Conservation (phyloP, 306 rosid genomes). For the Rosa chinensis region DNA sequence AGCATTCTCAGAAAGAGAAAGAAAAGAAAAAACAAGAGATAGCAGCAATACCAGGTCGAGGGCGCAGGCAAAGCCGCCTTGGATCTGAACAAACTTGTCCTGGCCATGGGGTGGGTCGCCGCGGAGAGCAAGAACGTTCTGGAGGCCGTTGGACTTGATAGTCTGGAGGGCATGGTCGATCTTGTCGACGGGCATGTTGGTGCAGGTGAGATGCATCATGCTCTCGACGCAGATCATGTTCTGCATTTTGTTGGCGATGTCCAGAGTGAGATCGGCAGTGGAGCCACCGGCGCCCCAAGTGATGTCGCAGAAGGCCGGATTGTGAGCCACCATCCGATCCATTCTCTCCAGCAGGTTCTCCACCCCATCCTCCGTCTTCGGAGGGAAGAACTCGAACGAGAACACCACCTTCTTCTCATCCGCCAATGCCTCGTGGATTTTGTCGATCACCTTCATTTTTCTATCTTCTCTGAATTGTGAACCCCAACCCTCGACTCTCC, state of each 20-base stretch:
- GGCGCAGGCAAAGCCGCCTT: constrained; percentile 96
- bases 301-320: constrained; percentile 87
- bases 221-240: constrained; percentile 83
- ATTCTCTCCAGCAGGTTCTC: constrained; percentile 89
- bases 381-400: constrained; percentile 94
- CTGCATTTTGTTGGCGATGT: constrained; percentile 92
- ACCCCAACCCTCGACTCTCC: too few species aligned
- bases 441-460: constrained; percentile 80
- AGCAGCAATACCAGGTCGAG: constrained; percentile 60
- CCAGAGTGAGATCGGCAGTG: constrained; percentile 86
- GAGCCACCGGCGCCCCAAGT: constrained; percentile 99
- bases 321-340: constrained; percentile 97
- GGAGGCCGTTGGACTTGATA: constrained; percentile 84
- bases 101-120: constrained; percentile 99
- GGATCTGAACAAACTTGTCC: constrained; percentile 83
- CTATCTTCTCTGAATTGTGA: too few species aligned
- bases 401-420: constrained; percentile 67
- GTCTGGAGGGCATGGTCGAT: constrained; percentile 85
- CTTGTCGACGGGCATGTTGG: constrained; percentile 95
- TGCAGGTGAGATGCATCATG: constrained; percentile 98
- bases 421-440: constrained; percentile 49
- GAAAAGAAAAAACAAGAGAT: neutral
- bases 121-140: constrained; percentile 94
- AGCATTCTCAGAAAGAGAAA: too few species aligned
- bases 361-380: constrained; percentile 92